Evolutionary conservation across 139 green algal genomes (phyloP), one percentile per base, ranked within the genome.

Genomic region (Micractinium sp.): DNA sequence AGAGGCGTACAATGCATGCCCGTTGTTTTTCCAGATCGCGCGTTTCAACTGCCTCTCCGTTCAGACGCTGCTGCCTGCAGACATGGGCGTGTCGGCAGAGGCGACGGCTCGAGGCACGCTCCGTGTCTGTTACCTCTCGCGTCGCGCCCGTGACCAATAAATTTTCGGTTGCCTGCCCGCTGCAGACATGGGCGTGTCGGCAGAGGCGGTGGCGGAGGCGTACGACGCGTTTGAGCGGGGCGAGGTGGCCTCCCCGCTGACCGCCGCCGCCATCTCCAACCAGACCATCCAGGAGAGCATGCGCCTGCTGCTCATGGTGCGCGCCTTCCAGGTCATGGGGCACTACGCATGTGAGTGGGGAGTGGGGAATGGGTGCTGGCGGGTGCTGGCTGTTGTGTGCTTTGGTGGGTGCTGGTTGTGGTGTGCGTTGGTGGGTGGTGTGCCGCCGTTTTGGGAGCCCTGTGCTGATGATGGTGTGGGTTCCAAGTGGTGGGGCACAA

Each of bases 211-310:
- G 41, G 95, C 97, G 31, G 96, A 99, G 93, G 95, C 96, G 0
- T 99, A 95, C 60, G 93, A 98, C 87, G 90, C 93, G 0, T 98
- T 95, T 90, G 95, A 98, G 85, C 94, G 94, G 77, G 96, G 96
- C 31, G 88, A 95, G 81, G 79, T 85, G 35, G 61, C 93, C 13
- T 88, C 86, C 12, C 96, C 96, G 3, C 93, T 98, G 36, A 87
- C 94, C 0, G 92, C 94, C 0, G 96, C 95, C 20, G 92, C 95
- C 14, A 77, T 99, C 9, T 97, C 95, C n/a, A 96, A 94, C 80
- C 96, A 99, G 92, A 97, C 93, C 27, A 99, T 99, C 38, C 97
- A 99, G 90, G 97, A 99, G 92, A 95, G 90, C 77, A 98, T 99
- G 96, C 94, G 96, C 12, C 91, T 99, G 61, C 90, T 99, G 76